Evolutionary conservation across 2,329 filamentous ascomycete genomes (phyloP).

Genomic region (Beauveria pseudobassiana): DNA sequence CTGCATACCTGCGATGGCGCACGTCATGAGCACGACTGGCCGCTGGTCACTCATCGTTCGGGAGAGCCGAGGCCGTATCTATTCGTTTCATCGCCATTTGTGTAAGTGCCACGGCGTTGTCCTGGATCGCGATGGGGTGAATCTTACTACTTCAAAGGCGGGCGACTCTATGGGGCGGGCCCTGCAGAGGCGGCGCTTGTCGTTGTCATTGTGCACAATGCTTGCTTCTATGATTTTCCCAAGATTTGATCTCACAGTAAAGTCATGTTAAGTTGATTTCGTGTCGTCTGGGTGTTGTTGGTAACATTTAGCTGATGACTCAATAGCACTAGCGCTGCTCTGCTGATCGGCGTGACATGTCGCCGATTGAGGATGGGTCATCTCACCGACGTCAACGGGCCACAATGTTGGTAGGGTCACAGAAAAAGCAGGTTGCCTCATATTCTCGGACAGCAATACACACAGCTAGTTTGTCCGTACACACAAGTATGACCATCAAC

Average conservation of each 20-base stretch:
- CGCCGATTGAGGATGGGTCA: neutral
- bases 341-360: neutral
- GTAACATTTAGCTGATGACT: neutral
- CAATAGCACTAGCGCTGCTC: neutral
- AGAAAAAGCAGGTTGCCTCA: no score
- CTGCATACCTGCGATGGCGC: conserved; percentile 6
- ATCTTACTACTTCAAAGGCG: conserved; percentile 2
- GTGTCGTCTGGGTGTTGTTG: neutral
- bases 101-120: neutral
- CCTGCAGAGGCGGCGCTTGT: neutral
- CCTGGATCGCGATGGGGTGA: neutral
- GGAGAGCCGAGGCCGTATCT: conserved; percentile 3
- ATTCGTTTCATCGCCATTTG: neutral
- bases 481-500: neutral
- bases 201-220: neutral
- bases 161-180: neutral
- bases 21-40: conserved; percentile 9
- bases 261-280: neutral
- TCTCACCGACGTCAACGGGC: neutral
- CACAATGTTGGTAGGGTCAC: no score
- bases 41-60: neutral
- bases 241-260: neutral
- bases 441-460: no score
- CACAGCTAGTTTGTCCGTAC: no score
- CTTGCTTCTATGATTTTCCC: neutral